Evolutionary conservation across 1,284 basidiomycete species (phyloP).

Genomic region (Papiliotrema nemorosa): DNA sequence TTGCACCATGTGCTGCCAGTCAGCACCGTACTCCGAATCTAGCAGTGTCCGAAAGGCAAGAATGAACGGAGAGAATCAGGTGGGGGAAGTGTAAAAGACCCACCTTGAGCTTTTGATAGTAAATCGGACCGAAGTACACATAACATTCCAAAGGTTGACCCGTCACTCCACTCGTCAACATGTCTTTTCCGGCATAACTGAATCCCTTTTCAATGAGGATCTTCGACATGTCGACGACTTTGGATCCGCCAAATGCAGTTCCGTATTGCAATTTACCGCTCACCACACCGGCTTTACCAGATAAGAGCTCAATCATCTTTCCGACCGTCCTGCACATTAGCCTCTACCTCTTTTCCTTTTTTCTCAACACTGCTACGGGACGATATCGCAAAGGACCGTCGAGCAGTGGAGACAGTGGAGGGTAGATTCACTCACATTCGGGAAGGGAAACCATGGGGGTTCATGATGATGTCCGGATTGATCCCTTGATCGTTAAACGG

Average conservation of each 20-base stretch:
- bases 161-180: conserved; percentile 96
- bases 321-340: conserved; percentile 69
- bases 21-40: neutral
- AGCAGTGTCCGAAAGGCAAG: too few species aligned
- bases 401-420: conserved; percentile 9
- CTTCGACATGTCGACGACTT: conserved; percentile 98
- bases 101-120: conserved; percentile 70
- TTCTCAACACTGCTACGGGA: neutral
- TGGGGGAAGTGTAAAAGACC: too few species aligned
- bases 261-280: conserved; percentile 50
- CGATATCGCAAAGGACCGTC: too few species aligned
- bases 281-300: conserved; percentile 69
- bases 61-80: too few species aligned
- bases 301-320: conserved; percentile 98
- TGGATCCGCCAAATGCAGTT: conserved; percentile 95
- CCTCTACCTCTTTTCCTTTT: too few species aligned
- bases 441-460: conserved; percentile 98
- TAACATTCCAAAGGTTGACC: conserved; percentile 95
- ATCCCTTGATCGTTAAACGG: conserved; percentile 98
- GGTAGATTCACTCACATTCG: conserved; percentile 63
- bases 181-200: conserved; percentile 96
- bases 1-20: conserved; percentile 81
- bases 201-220: conserved; percentile 94
- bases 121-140: conserved; percentile 98
- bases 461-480: conserved; percentile 98